phyloP scores from a whole-genome alignment of 768 basidiomycete species.

The Rickenella mellea region DNA sequence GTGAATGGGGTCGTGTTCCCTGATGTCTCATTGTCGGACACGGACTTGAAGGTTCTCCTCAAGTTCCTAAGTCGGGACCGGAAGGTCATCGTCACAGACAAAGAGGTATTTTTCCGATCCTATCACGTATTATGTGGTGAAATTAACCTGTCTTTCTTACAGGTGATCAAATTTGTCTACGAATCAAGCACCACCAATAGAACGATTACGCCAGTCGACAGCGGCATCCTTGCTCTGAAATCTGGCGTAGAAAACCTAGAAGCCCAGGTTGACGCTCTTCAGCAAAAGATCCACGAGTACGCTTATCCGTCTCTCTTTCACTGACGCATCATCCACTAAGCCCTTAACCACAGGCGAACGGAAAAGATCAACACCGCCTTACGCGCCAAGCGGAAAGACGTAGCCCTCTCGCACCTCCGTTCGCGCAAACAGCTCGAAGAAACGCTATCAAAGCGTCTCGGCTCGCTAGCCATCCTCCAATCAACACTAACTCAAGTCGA shows the following conservation, averaged over 20 bases:
- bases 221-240: conserved; percentile 74
- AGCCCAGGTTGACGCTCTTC: conserved; percentile 58
- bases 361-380: conserved; percentile 57
- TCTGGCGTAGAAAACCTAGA: conserved; percentile 58
- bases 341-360: conserved; percentile 42
- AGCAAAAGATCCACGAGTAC: conserved; percentile 67
- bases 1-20: conserved; percentile 22
- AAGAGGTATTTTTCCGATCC: conserved; percentile 37
- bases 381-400: conserved; percentile 56
- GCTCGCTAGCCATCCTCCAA: conserved; percentile 64
- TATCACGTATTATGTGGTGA: neutral
- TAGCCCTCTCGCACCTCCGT: conserved; percentile 71
- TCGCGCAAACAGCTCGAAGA: conserved; percentile 77
- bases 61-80: conserved; percentile 76
- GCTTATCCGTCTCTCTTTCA: conserved; percentile 12
- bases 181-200: conserved; percentile 17
- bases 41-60: conserved; percentile 61
- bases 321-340: neutral
- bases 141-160: neutral
- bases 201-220: conserved; percentile 69
- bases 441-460: conserved; percentile 63
- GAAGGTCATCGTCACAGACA: conserved; percentile 49
- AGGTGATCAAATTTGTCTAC: conserved; percentile 80
- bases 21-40: conserved; percentile 36
- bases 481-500: conserved; percentile 76